These are phyloP conservation scores for Somion occarium DNA, from an alignment of 1,284 basidiomycete genomes.

Conservation along the genomic window DNA sequence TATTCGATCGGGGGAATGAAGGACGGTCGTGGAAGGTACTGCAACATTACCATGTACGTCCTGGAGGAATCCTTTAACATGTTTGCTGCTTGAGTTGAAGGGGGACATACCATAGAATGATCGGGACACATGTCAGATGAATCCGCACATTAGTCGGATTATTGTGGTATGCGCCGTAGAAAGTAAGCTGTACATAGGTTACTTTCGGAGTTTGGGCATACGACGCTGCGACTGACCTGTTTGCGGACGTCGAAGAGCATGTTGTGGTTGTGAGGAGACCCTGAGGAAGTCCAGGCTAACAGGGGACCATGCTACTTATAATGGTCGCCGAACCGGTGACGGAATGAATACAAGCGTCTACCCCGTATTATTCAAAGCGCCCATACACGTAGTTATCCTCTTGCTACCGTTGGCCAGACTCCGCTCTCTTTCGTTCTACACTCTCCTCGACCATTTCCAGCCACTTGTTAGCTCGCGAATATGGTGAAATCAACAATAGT, in stretches of 20 bases:
- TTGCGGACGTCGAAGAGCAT: slow-evolving; percentile 14
- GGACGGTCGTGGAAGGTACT: slow-evolving; percentile 47
- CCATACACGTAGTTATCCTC: background rate
- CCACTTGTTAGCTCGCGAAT: background rate
- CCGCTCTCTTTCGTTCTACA: background rate
- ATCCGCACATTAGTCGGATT: slow-evolving; percentile 77
- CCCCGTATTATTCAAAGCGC: background rate
- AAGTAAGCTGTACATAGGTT: slow-evolving; percentile 54
- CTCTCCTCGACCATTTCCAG: background rate
- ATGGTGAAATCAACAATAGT: slow-evolving; percentile 94
- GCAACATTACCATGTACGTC: slow-evolving; percentile 57
- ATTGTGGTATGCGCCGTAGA: slow-evolving; percentile 87
- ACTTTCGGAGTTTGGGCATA: background rate
- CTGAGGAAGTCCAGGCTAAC: background rate
- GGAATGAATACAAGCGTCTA: too few species aligned
- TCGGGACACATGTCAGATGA: slow-evolving; percentile 79
- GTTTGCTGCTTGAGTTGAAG: background rate
- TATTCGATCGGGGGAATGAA: slow-evolving; percentile 52
- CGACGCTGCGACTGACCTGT: slow-evolving; percentile 9
- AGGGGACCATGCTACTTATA: background rate
- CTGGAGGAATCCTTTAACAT: slow-evolving; percentile 33
- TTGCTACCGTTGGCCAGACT: background rate
- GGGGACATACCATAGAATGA: slow-evolving; percentile 68
- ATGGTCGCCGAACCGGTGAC: too few species aligned
- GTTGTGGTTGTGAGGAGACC: background rate